Conservation (phyloP, 345 rosid genomes). For the Gossypium thurberi region DNA sequence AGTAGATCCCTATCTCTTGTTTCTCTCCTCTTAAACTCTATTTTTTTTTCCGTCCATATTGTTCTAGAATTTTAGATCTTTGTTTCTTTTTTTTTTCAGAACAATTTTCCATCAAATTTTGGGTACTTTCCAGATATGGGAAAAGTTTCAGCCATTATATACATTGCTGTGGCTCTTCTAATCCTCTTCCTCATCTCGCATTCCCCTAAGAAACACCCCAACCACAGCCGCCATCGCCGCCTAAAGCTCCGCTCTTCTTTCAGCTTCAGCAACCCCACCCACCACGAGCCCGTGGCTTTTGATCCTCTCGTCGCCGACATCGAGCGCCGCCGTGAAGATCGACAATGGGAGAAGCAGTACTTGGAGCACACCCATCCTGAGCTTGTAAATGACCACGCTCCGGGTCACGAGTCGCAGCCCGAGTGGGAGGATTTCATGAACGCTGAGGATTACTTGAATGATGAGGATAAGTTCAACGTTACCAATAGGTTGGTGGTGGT, state of each 20-base stretch:
- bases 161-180: constrained; percentile 45
- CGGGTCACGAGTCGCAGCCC: constrained; percentile 72
- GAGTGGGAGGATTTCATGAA: constrained; percentile 95
- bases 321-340: constrained; percentile 75
- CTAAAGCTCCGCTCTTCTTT: constrained; percentile 52
- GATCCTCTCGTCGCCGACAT: constrained; percentile 74
- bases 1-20: background rate
- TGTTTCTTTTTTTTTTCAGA: background rate
- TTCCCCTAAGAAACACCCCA: constrained; percentile 35
- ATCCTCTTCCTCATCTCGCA: constrained; percentile 52
- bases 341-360: constrained; percentile 75
- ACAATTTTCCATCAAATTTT: background rate
- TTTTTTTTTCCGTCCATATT: background rate
- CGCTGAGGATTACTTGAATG: constrained; percentile 91
- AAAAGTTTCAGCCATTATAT: constrained; percentile 36
- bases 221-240: constrained; percentile 41
- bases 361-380: constrained; percentile 65
- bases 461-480: constrained; percentile 79
- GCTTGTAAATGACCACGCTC: constrained; percentile 31
- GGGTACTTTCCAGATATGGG: constrained; percentile 23
- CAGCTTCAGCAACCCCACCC: constrained; percentile 35
- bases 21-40: background rate
- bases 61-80: background rate
- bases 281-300: constrained; percentile 47
- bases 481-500: constrained; percentile 47